Base-by-base conservation (phyloP, 116 monocot genomes). In the Papilionanthe hybrid region DNA sequence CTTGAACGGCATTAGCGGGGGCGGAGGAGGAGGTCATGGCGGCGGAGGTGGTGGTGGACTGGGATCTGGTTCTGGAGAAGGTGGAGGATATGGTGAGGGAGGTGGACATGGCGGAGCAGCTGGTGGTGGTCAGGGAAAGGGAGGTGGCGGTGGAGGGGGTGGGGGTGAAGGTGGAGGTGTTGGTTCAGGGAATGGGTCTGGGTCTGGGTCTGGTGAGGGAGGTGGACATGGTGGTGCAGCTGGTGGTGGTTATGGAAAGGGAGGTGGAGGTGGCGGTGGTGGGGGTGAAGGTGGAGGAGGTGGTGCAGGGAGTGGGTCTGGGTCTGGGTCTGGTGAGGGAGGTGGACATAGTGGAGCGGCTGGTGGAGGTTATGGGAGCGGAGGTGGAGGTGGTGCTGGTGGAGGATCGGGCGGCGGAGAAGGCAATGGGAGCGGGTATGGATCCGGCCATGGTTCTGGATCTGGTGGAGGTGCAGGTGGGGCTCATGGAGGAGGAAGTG, bases 271-370 rank as follows among this genome's bases (percentile, higher is more conserved):
- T 11, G 7, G 55, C 17, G 77, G 43, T 0, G 78, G 78, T n/a
- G 69, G 28, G 3, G 69, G 69, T 15, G 9, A 11, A 17, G 69
- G 67, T 0, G 67, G 22, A 4, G 67, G 67, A 28, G 67, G 67
- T 22, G 67, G 67, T 3, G 28, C 23, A 5, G 66, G 25, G 66
- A 25, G 1, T 2, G 37, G 69, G 9, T 44, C 66, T 25, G 79
- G 79, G n/a, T 43, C 44, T n/a, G 67, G 79, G n/a, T 25, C 44
- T 68, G 79, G 79, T 25, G 23, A 45, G 37, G 79, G 79, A 8
- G 79, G 67, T 11, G 78, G 78, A 45, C 60, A 60, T 44, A 67
- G 65, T 8, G 43, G 5, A 13, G 48, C 18, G 12, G 15, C 25
- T 7, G 78, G 60, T 1, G 60, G n/a, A 0, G 78, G 78, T 41